Evolutionary conservation across 2,329 filamentous ascomycete genomes (phyloP), one percentile per base, ranked within the genome.

Genomic region (Xylariaceae sp.): DNA sequence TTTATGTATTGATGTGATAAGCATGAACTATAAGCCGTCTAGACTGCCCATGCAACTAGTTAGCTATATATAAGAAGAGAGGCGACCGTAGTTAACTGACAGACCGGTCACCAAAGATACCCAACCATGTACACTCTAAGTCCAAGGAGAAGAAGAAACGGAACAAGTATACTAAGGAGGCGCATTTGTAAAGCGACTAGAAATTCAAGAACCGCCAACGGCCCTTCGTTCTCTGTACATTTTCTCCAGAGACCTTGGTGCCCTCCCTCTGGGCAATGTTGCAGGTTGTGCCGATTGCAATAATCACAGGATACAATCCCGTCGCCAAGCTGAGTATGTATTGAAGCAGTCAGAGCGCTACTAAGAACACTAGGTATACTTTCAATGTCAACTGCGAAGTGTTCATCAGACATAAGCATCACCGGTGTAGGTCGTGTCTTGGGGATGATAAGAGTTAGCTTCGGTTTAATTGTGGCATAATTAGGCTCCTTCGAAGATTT

Each of bases 151-250:
- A 69, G 32, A 9, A 63, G 14, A 2, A 63, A 0, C 2, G 62
- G 53, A 1, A 65, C 32, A 4, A 61, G 20, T 2, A 69, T 16
- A 6, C 42, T 44, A n/a, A 69, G 44, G 12, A 68, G 54, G 9
- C 62, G 55, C 48, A 58, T 61, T 48, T 64, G 63, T 19, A 67
- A 54, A 40, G 41, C 40, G 5, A 67, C 55, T 10, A 59, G 48
- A 26, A 42, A 40, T 40, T 64, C 54, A 32, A 66, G 55, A 18
- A 54, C 52, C 23, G 47, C 56, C 43, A 58, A 41, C 40, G 52
- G 29, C 20, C 58, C 48, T 23, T 59, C 57, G 7, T 18, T 56
- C 37, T 59, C 52, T 29, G 54, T 55, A 6, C 18, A 57, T 20
- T 41, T 51, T 37, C 26, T 32, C 60, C 59, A 64, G 14, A 49